Base-by-base conservation (phyloP, 192 early-diverging fungal genomes). In the Entomortierella chlamydospora region DNA sequence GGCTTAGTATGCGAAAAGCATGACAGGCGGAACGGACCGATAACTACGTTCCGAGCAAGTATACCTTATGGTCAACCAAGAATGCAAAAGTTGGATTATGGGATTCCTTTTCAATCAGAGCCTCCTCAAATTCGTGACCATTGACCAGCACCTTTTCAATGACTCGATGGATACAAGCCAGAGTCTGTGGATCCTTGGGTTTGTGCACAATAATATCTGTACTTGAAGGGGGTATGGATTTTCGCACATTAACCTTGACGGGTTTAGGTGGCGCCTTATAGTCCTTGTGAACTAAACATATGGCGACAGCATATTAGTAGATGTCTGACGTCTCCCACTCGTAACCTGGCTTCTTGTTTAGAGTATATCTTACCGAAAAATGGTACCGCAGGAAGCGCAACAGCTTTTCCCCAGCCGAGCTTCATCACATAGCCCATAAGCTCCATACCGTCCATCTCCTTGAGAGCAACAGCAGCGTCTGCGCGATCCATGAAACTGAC, bases 321-420 rank as follows among this genome's bases (percentile, higher is more conserved):
- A n/a, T n/a, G n/a, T n/a, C n/a, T n/a, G n/a, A n/a, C n/a, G n/a
- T n/a, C n/a, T n/a, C n/a, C n/a, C n/a, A n/a, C n/a, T 54, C 25
- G 7, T 54, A 28, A 6, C 18, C 52, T 17, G 18, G 25, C 9
- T 51, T 23, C 50, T 28, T 28, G 23, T 26, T 4, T 28, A 29
- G 28, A 18, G 4, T 26, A 34, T 25, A 18, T 25, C 33, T 54
- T 87, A 91, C 91, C 88, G 83, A 87, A 96, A 8, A 94, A 82
- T 4, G 95, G 95, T 55, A 89, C 67, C 0, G 84, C 57, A 0
- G 95, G 95, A 60, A 97, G 57, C 0, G 89, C 78, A 20, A 96
- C 90, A 11, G 90, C 86, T 77, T 95, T 95, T 9, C 94, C 93
- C 96, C 96, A 97, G 17, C 90, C 91, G 20, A 96, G 91, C 9